A percentile compares a stretch with the other conserved stretches of the same genome.
Conservation (phyloP, 257 asterid genomes). For the Salvia hispanica region DNA sequence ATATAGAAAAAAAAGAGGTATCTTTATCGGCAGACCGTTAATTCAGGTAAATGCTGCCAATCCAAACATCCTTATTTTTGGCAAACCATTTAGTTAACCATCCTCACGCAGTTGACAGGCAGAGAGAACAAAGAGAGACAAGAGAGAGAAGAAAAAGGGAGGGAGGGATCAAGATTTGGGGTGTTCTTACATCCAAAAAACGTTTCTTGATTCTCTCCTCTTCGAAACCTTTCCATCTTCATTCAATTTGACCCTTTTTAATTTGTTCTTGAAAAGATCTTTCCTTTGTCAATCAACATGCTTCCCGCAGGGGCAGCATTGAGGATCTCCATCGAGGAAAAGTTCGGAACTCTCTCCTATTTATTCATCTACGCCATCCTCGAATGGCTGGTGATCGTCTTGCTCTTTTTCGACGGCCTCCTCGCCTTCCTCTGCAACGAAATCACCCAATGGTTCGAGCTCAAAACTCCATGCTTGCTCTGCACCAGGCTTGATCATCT, state of each 20-base stretch:
- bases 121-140: conserved; percentile 24
- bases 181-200: conserved; percentile 19
- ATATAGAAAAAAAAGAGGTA: neutral
- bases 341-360: conserved; percentile 56
- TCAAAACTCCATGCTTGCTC: conserved; percentile 72
- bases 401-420: conserved; percentile 72
- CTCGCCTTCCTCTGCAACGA: conserved; percentile 65
- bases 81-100: conserved; percentile 22
- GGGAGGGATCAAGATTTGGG: conserved; percentile 46
- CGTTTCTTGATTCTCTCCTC: conserved; percentile 35
- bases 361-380: conserved; percentile 62
- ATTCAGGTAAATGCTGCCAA: conserved; percentile 40
- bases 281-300: neutral
- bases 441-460: conserved; percentile 63
- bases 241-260: neutral
- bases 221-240: no score
- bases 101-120: conserved; percentile 35
- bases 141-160: conserved; percentile 37
- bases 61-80: no score
- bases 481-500: conserved; percentile 78
- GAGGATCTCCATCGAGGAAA: conserved; percentile 50
- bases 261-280: no score
- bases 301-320: conserved; percentile 38
- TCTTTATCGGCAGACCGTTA: conserved; percentile 42
- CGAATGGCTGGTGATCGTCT: conserved; percentile 69